These are phyloP conservation scores for Aplosporella prunicola DNA, from an alignment of 2,329 filamentous ascomycete genomes.

Conservation along the genomic window DNA sequence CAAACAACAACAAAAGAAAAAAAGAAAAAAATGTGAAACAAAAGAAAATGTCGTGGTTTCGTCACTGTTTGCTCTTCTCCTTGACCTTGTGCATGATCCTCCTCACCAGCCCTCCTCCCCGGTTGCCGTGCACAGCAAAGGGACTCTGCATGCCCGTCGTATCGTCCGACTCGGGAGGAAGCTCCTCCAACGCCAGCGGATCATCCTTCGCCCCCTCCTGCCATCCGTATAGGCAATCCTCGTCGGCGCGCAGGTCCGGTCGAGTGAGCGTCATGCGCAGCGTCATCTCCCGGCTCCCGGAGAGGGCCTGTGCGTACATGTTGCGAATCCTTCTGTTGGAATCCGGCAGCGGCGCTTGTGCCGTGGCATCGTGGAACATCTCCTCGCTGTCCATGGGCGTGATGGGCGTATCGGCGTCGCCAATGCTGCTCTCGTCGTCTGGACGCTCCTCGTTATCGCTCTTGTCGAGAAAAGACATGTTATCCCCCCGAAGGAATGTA, in stretches of 20 bases:
- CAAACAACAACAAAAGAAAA: slow-evolving; percentile 10
- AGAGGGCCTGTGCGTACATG: slow-evolving; percentile 33
- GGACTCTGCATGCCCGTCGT: slow-evolving; percentile 37
- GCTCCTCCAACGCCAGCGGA: slow-evolving; percentile 45
- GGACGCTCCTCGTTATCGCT: slow-evolving; percentile 19
- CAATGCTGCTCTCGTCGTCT: slow-evolving; percentile 17
- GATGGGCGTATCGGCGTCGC: slow-evolving; percentile 24
- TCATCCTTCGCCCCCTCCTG: slow-evolving; percentile 39
- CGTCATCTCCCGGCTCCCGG: slow-evolving; percentile 77
- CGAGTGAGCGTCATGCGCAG: slow-evolving; percentile 90
- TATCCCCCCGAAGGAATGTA: slow-evolving; percentile 51
- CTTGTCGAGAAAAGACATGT: slow-evolving; percentile 31
- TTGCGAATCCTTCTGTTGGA: no score
- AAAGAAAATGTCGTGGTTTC: not conserved
- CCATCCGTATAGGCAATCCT: slow-evolving; percentile 65
- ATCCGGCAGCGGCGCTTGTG: slow-evolving; percentile 22
- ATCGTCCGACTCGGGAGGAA: slow-evolving; percentile 39
- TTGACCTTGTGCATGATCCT: slow-evolving; percentile 30
- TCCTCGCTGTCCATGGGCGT: slow-evolving; percentile 28
- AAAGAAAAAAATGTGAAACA: slow-evolving; percentile 6
- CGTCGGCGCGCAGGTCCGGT: slow-evolving; percentile 70
- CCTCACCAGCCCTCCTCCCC: slow-evolving; percentile 25
- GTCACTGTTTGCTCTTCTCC: slow-evolving; percentile 10
- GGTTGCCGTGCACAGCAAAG: slow-evolving; percentile 34
- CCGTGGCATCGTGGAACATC: slow-evolving; percentile 23